Evolutionary conservation across 2,329 filamentous ascomycete species (phyloP).

Genomic region (Chaetomiaceae sp.): DNA sequence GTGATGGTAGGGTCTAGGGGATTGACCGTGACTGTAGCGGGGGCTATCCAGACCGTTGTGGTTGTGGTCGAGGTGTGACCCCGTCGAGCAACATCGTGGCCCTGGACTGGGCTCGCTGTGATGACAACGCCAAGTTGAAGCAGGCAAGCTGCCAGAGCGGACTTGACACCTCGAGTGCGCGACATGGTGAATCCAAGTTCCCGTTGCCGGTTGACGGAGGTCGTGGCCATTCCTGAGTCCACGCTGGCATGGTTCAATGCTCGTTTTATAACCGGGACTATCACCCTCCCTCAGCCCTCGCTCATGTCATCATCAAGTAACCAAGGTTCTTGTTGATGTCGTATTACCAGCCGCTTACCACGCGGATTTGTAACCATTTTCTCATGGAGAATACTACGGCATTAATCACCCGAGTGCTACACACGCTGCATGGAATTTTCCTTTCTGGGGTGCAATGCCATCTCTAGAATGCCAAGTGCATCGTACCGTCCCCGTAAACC

Average conservation of each 20-base stretch:
- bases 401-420: slow-evolving; percentile 1
- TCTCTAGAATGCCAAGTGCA: background rate
- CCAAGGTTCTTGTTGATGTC: background rate
- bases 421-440: slow-evolving; percentile 4
- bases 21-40: slow-evolving; percentile 16
- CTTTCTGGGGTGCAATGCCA: background rate
- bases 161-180: background rate
- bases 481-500: background rate
- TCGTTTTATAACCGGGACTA: too few relatives aligned
- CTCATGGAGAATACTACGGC: background rate
- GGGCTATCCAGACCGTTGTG: slow-evolving; percentile 2
- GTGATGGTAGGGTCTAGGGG: slow-evolving; percentile 16
- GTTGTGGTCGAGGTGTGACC: background rate
- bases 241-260: background rate
- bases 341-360: slow-evolving; percentile 4
- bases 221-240: background rate
- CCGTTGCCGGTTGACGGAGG: background rate
- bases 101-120: slow-evolving; percentile 2
- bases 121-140: slow-evolving; percentile 3
- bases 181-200: background rate
- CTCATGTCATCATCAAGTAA: background rate
- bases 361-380: background rate
- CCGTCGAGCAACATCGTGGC: background rate
- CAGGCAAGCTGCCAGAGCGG: background rate
- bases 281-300: background rate